A percentile compares a stretch with the other conserved stretches of the same genome.
Evolutionary conservation across 2,329 filamentous ascomycete genomes (phyloP).

Genomic region (Sclerotinia sclerotiorum): DNA sequence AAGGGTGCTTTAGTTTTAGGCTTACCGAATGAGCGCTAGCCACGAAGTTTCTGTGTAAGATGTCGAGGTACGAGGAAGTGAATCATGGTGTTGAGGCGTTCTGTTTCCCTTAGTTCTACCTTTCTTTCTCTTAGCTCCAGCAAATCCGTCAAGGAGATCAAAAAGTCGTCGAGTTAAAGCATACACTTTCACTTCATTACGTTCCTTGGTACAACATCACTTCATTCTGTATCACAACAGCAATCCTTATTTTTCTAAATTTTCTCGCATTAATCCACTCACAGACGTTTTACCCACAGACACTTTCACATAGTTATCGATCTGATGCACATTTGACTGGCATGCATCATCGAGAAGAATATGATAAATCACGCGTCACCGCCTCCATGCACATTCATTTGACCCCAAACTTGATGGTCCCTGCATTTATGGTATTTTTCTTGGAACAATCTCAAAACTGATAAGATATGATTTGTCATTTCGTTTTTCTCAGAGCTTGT

Average conservation of each 20-base stretch:
- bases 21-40: not conserved
- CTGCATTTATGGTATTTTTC: constrained; percentile 6
- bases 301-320: not conserved
- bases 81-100: too few relatives aligned
- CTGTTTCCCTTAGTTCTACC: not conserved
- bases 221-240: not conserved
- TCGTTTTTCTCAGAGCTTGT: not conserved
- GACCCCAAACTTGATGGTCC: not conserved
- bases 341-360: constrained; percentile 2
- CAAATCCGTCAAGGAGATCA: not conserved
- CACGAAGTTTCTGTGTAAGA: constrained; percentile 10
- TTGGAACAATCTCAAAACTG: not conserved
- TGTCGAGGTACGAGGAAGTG: not conserved
- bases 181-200: not conserved
- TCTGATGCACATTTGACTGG: not conserved
- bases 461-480: constrained; percentile 4
- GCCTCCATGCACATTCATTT: constrained; percentile 1
- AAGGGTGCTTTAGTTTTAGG: not conserved
- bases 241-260: not conserved
- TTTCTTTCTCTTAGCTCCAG: not conserved
- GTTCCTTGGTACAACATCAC: not conserved
- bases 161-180: not conserved
- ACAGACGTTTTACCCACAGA: not conserved
- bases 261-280: not conserved
- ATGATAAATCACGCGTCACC: constrained; percentile 9